Evolutionary conservation across 2,329 filamentous ascomycete species (phyloP).

Genomic region (Lojkania enalia): DNA sequence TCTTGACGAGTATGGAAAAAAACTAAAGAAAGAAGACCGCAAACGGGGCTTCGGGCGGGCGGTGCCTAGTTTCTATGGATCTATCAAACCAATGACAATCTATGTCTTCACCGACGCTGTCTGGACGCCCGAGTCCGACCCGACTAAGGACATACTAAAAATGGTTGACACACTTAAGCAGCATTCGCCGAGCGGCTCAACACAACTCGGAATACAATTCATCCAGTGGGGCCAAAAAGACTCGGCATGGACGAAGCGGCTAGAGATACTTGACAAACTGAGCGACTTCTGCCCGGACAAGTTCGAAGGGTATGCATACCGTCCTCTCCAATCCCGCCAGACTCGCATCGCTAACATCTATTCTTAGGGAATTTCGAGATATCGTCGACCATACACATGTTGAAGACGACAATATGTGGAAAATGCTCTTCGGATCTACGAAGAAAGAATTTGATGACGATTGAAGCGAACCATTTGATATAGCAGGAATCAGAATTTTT

Average conservation of each 20-base stretch:
- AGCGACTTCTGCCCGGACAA: background rate
- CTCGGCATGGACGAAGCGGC: conserved; percentile 1
- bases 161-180: background rate
- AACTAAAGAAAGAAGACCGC: background rate
- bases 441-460: conserved; percentile 4
- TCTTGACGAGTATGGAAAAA: background rate
- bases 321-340: background rate
- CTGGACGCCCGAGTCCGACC: conserved; percentile 3
- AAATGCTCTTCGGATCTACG: conserved; percentile 11
- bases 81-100: background rate
- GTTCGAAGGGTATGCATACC: background rate
- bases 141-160: background rate
- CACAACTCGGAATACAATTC: conserved; percentile 12
- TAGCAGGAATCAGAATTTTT: no score
- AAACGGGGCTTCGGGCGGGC: background rate
- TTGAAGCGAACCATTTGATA: no score
- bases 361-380: conserved; percentile 3
- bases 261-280: conserved; percentile 9
- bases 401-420: conserved; percentile 4
- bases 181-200: background rate
- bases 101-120: conserved; percentile 14
- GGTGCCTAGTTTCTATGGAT: background rate
- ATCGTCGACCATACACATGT: conserved; percentile 6
- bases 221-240: conserved; percentile 13
- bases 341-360: background rate